phyloP scores from a whole-genome alignment of 768 basidiomycete genomes.

The Rhodosporidiobolus odoratus region DNA sequence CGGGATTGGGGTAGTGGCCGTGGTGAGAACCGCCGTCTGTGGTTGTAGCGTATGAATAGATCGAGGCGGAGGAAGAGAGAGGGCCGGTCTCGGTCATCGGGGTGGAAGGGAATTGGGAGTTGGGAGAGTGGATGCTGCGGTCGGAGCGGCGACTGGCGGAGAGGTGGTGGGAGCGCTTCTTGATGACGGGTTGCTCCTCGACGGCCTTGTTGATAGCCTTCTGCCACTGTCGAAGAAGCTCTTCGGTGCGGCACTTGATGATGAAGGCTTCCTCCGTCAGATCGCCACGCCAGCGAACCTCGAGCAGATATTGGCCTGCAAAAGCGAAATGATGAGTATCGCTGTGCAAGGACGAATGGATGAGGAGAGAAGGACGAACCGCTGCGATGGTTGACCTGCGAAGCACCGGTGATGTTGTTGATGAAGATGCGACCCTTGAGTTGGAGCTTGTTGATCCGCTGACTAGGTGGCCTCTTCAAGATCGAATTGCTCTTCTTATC shows the following conservation, averaged over 20 bases:
- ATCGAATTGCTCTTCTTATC: conserved; percentile 78
- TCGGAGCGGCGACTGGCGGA: conserved; percentile 34
- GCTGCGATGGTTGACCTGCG: conserved; percentile 56
- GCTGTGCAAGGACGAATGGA: conserved; percentile 29
- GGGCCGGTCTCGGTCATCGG: conserved; percentile 39
- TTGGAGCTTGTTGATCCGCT: conserved; percentile 55
- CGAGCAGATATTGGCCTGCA: conserved; percentile 64
- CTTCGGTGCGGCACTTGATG: conserved; percentile 83
- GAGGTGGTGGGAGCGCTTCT: conserved; percentile 33
- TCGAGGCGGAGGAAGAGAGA: conserved; percentile 13
- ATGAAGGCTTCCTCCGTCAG: conserved; percentile 90
- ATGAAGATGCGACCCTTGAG: conserved; percentile 96
- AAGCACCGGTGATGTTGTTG: conserved; percentile 84
- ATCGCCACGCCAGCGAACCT: conserved; percentile 92
- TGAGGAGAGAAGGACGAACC: conserved; percentile 53
- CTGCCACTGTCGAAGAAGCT: conserved; percentile 90
- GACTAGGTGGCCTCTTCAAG: conserved; percentile 66
- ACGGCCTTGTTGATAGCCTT: conserved; percentile 80
- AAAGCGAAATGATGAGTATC: conserved; percentile 24
- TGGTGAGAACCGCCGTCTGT: not conserved
- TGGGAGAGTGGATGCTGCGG: conserved; percentile 23
- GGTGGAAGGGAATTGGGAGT: conserved; percentile 36
- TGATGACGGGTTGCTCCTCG: conserved; percentile 49
- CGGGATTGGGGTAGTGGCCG: conserved; percentile 9
- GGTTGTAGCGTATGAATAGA: conserved; percentile 4